Percentiles rank a stretch among this genome's conserved stretches.
phyloP scores from a whole-genome alignment of 176 grass and related monocot species.

The Aechmea fasciata region DNA sequence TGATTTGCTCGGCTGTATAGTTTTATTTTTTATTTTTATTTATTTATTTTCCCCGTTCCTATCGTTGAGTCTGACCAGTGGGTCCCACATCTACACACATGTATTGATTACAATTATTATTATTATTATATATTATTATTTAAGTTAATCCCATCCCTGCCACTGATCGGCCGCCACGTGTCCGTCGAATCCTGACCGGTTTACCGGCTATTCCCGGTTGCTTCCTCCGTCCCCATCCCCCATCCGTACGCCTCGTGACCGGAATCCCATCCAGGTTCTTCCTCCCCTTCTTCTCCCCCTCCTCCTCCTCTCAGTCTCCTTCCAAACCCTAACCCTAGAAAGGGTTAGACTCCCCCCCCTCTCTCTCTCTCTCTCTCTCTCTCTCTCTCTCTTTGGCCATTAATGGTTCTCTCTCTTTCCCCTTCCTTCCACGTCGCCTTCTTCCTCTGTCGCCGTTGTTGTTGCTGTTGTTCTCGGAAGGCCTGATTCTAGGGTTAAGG shows the following conservation, averaged over 20 bases:
- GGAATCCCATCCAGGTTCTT: conserved; percentile 44
- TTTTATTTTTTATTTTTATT: no score
- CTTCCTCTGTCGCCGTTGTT: not conserved
- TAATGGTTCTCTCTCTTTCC: conserved; percentile 9
- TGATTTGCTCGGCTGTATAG: no score
- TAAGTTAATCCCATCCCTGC: not conserved
- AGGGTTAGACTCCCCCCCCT: conserved; percentile 14
- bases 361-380: not conserved
- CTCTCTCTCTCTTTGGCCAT: conserved; percentile 6
- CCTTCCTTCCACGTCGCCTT: not conserved
- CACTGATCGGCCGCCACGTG: not conserved
- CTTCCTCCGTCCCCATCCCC: not conserved
- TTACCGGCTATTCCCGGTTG: conserved; percentile 20
- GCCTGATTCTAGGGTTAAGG: conserved; percentile 14
- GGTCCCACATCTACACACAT: no score
- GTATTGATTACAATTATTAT: no score
- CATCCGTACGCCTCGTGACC: not conserved
- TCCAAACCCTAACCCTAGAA: conserved; percentile 6
- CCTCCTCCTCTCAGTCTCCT: not conserved
- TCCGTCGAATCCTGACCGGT: not conserved
- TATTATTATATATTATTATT: no score
- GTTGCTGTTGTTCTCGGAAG: conserved; percentile 7
- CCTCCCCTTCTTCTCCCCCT: conserved; percentile 14
- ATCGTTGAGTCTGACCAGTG: no score
- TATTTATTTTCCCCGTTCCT: no score